Evolutionary conservation across 768 basidiomycete species (phyloP).

Genomic region (Kwoniella dendrophila): DNA sequence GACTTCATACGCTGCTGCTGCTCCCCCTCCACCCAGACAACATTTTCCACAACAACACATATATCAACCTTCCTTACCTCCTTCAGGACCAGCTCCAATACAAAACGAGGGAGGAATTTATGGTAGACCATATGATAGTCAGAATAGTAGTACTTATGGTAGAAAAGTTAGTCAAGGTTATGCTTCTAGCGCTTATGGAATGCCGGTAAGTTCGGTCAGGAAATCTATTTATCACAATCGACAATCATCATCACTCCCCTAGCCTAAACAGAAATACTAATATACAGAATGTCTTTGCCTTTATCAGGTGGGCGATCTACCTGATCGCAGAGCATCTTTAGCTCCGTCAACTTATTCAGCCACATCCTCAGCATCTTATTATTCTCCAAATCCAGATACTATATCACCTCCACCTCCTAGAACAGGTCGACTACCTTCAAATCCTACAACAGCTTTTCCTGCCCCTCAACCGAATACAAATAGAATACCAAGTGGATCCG

Average conservation of each 20-base stretch:
- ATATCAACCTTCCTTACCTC: slow-evolving; percentile 16
- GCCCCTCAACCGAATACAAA: not conserved
- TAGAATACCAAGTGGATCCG: slow-evolving; percentile 15
- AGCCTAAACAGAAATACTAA: not conserved
- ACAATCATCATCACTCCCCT: not conserved
- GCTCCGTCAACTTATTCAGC: slow-evolving; percentile 43
- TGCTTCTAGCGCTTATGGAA: slow-evolving; percentile 13
- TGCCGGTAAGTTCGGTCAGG: slow-evolving; percentile 16
- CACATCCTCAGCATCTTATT: slow-evolving; percentile 39
- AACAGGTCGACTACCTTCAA: slow-evolving; percentile 26
- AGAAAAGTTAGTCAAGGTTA: slow-evolving; percentile 24
- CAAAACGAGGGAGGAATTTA: slow-evolving; percentile 10
- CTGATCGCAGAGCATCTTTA: slow-evolving; percentile 42
- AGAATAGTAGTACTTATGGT: slow-evolving; percentile 6
- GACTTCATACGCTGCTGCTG: slow-evolving; percentile 10
- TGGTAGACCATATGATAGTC: slow-evolving; percentile 5
- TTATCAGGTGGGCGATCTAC: slow-evolving; percentile 6
- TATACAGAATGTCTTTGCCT: not conserved
- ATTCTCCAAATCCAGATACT: slow-evolving; percentile 38
- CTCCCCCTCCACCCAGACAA: slow-evolving; percentile 23
- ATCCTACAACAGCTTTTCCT: not conserved
- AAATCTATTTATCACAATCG: no score
- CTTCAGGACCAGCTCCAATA: no score
- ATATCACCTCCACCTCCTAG: slow-evolving; percentile 34
- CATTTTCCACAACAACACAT: slow-evolving; percentile 23